Evolutionary conservation across 345 rosid species (phyloP).

Genomic region (Lepidium didymum): DNA sequence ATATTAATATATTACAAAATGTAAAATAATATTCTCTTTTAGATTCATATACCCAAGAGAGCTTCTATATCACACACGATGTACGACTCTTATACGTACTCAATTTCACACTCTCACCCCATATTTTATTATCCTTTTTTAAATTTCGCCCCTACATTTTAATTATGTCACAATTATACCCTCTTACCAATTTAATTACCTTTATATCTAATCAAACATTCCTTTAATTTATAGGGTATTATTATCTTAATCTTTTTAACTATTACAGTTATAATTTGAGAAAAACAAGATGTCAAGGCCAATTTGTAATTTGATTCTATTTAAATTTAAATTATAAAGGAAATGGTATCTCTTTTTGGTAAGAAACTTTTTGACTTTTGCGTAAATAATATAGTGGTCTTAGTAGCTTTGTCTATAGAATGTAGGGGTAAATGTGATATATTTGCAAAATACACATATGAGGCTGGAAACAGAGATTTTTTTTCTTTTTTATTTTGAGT

Average conservation of each 20-base stretch:
- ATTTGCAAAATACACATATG: conserved; percentile 17
- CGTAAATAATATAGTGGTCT: conserved; percentile 1
- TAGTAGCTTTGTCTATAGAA: background rate
- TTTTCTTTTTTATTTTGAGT: background rate
- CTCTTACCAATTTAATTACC: background rate
- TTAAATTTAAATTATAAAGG: background rate
- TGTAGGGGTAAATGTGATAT: conserved; percentile 12
- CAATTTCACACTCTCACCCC: conserved; percentile 1
- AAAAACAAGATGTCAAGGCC: background rate
- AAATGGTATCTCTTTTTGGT: background rate
- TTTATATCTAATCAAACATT: background rate
- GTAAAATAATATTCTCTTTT: conserved; percentile 15
- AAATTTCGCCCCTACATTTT: background rate
- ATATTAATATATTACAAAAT: background rate
- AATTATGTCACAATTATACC: background rate
- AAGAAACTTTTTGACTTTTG: conserved; percentile 16
- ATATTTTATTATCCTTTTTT: background rate
- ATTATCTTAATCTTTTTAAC: too few relatives aligned
- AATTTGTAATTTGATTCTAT: background rate
- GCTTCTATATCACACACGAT: conserved; percentile 20
- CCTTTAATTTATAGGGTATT: background rate
- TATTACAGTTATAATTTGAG: background rate
- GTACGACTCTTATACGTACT: conserved; percentile 17
- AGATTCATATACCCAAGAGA: conserved; percentile 20
- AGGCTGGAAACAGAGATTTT: conserved; percentile 28